These are phyloP conservation scores for Henningerozyma blattae DNA, from an alignment of 805 yeast species.

Conservation along the genomic window DNA sequence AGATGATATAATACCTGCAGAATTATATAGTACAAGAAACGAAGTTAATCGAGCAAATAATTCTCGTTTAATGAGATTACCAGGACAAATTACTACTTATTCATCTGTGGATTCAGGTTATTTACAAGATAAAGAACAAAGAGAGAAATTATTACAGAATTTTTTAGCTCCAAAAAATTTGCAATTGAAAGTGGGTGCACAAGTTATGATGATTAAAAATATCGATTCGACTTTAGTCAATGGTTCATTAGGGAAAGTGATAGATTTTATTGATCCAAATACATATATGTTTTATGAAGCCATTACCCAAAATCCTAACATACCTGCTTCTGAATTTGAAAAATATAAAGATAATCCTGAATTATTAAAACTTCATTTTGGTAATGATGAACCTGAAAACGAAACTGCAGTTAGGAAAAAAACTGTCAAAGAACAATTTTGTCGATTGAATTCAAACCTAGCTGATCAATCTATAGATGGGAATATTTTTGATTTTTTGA, in stretches of 20 bases:
- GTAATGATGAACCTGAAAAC: conserved; percentile 9
- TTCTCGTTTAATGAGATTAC: conserved; percentile 33
- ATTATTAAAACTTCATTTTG: conserved; percentile 8
- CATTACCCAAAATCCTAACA: conserved; percentile 9
- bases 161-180: conserved; percentile 52
- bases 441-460: conserved; percentile 4
- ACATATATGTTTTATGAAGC: conserved; percentile 32
- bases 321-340: conserved; percentile 11
- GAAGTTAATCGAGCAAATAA: conserved; percentile 63
- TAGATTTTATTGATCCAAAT: conserved; percentile 43
- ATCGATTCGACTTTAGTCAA: conserved; percentile 62
- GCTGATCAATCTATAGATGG: conserved; percentile 22
- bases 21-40: conserved; percentile 55
- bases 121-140: conserved; percentile 28
- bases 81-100: conserved; percentile 33
- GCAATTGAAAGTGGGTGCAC: conserved; percentile 56
- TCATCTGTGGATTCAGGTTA: conserved; percentile 46
- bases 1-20: conserved; percentile 61
- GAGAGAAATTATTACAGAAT: conserved; percentile 36
- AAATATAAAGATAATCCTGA: conserved; percentile 9
- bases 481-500: conserved; percentile 37
- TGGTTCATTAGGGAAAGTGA: conserved; percentile 63
- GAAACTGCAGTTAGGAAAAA: conserved; percentile 14
- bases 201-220: conserved; percentile 75
- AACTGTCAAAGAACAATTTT: conserved; percentile 14